Conservation (phyloP, 2,329 filamentous ascomycete genomes). For the Fusarium brevicatenulatum region DNA sequence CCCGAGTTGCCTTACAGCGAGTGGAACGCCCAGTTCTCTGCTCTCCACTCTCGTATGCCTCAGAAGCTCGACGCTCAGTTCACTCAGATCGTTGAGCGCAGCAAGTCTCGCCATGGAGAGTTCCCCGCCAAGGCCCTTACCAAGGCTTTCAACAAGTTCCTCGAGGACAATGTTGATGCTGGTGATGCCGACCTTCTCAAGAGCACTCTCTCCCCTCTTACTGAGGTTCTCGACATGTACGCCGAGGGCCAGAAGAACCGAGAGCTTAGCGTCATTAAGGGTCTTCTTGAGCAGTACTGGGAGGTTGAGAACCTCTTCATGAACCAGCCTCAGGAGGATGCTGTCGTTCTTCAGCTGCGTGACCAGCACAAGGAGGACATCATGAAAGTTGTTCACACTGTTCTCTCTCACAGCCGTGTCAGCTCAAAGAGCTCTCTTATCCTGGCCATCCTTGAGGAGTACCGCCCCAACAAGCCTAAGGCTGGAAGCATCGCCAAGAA, state of each 20-base stretch:
- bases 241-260: slow-evolving; percentile 88
- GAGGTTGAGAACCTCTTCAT: slow-evolving; percentile 89
- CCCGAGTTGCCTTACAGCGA: slow-evolving; percentile 94
- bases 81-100: slow-evolving; percentile 85
- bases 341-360: slow-evolving; percentile 91
- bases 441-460: slow-evolving; percentile 90
- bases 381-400: slow-evolving; percentile 82
- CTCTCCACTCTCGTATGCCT: slow-evolving; percentile 96
- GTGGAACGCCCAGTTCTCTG: slow-evolving; percentile 95
- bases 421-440: slow-evolving; percentile 94
- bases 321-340: slow-evolving; percentile 88
- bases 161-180: slow-evolving; percentile 83
- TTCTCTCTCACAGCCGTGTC: slow-evolving; percentile 93
- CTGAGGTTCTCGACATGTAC: slow-evolving; percentile 82
- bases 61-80: slow-evolving; percentile 88
- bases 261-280: slow-evolving; percentile 84
- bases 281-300: slow-evolving; percentile 83
- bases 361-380: slow-evolving; percentile 97
- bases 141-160: slow-evolving; percentile 87
- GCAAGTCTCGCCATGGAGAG: slow-evolving; percentile 79
- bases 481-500: slow-evolving; percentile 89
- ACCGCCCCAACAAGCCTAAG: slow-evolving; percentile 92
- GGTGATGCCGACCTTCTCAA: slow-evolving; percentile 79
- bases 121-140: slow-evolving; percentile 90
- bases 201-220: slow-evolving; percentile 77